Evolutionary conservation across 1,284 basidiomycete species (phyloP).

Genomic region (Porphyrellus sp.): DNA sequence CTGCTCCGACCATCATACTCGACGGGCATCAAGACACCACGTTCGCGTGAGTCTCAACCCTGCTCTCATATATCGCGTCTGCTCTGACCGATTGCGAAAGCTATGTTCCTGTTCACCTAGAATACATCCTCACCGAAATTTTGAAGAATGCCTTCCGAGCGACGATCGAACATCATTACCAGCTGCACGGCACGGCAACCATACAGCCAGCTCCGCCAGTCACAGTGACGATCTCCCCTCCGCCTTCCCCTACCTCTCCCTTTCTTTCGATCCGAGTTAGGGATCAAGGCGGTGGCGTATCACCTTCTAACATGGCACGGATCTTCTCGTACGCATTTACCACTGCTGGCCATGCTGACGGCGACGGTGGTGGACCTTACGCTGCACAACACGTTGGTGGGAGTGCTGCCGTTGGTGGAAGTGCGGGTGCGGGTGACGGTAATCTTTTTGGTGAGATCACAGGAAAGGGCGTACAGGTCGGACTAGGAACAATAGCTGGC

Average conservation of each 20-base stretch:
- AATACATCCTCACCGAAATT: slow-evolving; percentile 85
- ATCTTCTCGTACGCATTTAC: slow-evolving; percentile 93
- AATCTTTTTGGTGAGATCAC: slow-evolving; percentile 75
- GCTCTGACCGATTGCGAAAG: slow-evolving; percentile 40
- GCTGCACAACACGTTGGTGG: slow-evolving; percentile 71
- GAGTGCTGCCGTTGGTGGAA: slow-evolving; percentile 55
- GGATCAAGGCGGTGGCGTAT: slow-evolving; percentile 84
- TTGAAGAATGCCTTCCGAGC: slow-evolving; percentile 90
- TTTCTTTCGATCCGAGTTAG: slow-evolving; percentile 78
- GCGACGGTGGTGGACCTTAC: slow-evolving; percentile 64
- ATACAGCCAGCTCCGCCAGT: slow-evolving; percentile 56
- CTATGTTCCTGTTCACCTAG: slow-evolving; percentile 85
- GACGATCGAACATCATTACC: slow-evolving; percentile 73
- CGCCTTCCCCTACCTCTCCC: slow-evolving; percentile 39
- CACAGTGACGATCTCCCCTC: slow-evolving; percentile 67
- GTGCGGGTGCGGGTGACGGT: slow-evolving; percentile 46
- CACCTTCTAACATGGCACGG: slow-evolving; percentile 66
- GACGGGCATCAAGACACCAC: slow-evolving; percentile 70
- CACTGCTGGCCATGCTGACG: slow-evolving; percentile 47
- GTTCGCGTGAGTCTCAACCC: slow-evolving; percentile 60
- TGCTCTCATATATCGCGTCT: neutral
- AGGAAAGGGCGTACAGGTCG: slow-evolving; percentile 69
- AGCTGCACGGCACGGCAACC: slow-evolving; percentile 38
- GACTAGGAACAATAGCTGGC: slow-evolving; percentile 61
- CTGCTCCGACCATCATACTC: slow-evolving; percentile 62